Evolutionary conservation across 1,284 basidiomycete genomes (phyloP).

Genomic region (Fomitopsis betulina): DNA sequence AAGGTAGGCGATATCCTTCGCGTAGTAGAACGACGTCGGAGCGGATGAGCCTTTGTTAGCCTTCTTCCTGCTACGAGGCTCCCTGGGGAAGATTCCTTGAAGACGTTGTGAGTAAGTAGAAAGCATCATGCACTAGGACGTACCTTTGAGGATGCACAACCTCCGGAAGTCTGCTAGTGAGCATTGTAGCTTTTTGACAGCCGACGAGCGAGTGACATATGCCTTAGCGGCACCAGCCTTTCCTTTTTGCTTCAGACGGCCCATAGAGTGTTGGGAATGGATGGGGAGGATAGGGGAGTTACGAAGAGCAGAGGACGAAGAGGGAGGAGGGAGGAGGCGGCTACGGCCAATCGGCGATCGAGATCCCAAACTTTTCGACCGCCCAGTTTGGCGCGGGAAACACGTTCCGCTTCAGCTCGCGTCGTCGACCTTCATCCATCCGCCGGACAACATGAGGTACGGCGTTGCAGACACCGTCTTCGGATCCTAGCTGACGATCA

Average conservation of each 20-base stretch:
- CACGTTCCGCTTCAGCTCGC: conserved; percentile 7
- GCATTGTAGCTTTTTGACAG: conserved; percentile 92
- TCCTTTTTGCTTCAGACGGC: conserved; percentile 85
- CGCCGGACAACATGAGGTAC: conserved; percentile 29
- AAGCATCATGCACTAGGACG: conserved; percentile 12
- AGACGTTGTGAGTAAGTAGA: background rate
- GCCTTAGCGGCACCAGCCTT: conserved; percentile 94
- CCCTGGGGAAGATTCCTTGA: conserved; percentile 94
- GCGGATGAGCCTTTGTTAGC: conserved; percentile 98
- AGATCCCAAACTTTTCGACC: conserved; percentile 26
- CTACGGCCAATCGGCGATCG: conserved; percentile 17
- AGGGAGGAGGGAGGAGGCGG: conserved; percentile 5
- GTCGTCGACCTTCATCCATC: conserved; percentile 2
- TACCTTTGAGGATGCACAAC: conserved; percentile 97
- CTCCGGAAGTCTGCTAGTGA: conserved; percentile 96
- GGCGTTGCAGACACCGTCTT: conserved; percentile 3
- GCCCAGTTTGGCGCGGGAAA: conserved; percentile 11
- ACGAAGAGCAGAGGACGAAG: background rate
- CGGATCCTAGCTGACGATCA: background rate
- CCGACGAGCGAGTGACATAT: conserved; percentile 88
- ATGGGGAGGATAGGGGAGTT: conserved; percentile 7
- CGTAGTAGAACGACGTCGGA: conserved; percentile 97
- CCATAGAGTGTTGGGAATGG: conserved; percentile 49
- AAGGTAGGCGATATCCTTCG: conserved; percentile 97
- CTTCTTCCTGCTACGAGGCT: conserved; percentile 88